A percentile compares a stretch with the other conserved stretches of the same genome.
phyloP scores from a whole-genome alignment of 2,329 filamentous ascomycete genomes.

The Ceratocystiopsis minuta region DNA sequence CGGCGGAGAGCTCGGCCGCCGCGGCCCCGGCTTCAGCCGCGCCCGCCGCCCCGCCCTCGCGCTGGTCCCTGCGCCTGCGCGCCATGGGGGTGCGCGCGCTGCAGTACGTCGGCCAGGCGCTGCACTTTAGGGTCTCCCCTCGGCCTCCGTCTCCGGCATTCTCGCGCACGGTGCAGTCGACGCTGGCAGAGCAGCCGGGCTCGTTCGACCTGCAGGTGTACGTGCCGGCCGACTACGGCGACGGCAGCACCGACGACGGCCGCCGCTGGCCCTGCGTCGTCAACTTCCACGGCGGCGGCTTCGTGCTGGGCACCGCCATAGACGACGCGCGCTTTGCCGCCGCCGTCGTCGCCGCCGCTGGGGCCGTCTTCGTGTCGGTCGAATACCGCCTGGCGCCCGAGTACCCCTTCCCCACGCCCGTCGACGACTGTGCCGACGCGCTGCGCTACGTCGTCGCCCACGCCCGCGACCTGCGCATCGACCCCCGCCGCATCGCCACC shows the following conservation, averaged over 20 bases:
- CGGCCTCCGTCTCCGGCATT: constrained; percentile 43
- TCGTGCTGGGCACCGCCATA: constrained; percentile 42
- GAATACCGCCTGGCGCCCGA: constrained; percentile 52
- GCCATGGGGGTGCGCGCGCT: constrained; percentile 49
- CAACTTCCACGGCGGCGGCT: constrained; percentile 52
- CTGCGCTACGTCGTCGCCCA: constrained; percentile 40
- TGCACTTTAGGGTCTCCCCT: constrained; percentile 44
- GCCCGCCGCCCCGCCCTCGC: constrained; percentile 17
- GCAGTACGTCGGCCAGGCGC: constrained; percentile 50
- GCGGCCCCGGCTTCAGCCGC: neutral
- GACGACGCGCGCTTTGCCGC: constrained; percentile 45
- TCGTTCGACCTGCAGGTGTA: constrained; percentile 25
- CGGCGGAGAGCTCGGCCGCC: neutral
- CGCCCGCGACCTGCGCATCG: constrained; percentile 38
- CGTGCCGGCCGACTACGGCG: constrained; percentile 20
- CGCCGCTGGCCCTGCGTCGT: constrained; percentile 33
- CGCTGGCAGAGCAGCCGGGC: constrained; percentile 15
- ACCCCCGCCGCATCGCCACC: constrained; percentile 35
- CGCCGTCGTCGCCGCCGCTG: constrained; percentile 25
- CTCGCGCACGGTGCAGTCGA: constrained; percentile 32
- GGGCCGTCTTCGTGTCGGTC: constrained; percentile 43
- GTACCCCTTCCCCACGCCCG: constrained; percentile 43
- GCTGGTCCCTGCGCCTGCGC: constrained; percentile 44
- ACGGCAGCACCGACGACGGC: neutral
- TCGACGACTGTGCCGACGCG: constrained; percentile 48